Percentiles rank a stretch among this genome's conserved stretches.
Evolutionary conservation across 441 rosid species (phyloP).

Genomic region (Brassica hybrid): DNA sequence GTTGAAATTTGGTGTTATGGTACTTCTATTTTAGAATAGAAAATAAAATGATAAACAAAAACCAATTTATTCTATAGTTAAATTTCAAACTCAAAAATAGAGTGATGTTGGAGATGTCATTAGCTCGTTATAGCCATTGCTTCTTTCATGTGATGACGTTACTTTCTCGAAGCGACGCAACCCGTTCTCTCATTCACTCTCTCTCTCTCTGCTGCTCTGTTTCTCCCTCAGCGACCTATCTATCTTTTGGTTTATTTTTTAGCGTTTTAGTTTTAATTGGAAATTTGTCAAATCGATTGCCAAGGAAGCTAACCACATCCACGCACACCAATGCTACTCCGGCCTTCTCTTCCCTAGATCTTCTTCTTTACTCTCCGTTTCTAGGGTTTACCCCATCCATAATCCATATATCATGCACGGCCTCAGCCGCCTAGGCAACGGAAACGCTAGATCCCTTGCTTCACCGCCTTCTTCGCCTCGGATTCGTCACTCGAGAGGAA

Average conservation of each 20-base stretch:
- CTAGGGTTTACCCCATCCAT: conserved; percentile 28
- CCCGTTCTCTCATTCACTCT: conserved; percentile 7
- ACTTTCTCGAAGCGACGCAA: conserved; percentile 13
- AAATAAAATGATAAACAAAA: no score
- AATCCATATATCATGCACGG: conserved; percentile 63
- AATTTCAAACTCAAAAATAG: no score
- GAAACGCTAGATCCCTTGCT: conserved; percentile 55
- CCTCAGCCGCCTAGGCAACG: conserved; percentile 81
- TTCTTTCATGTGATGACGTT: conserved; percentile 36
- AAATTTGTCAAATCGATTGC: background rate
- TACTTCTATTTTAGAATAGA: no score
- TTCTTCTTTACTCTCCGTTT: conserved; percentile 17
- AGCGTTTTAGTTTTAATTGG: background rate
- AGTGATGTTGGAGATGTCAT: no score
- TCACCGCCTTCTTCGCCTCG: conserved; percentile 93
- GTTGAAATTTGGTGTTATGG: no score
- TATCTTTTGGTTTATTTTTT: background rate
- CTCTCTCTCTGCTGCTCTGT: background rate
- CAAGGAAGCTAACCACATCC: background rate
- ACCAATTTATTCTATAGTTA: no score
- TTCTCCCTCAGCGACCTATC: background rate
- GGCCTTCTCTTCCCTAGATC: background rate
- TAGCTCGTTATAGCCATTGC: background rate
- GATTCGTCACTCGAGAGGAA: conserved; percentile 60
- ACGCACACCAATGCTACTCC: background rate